These are phyloP conservation scores for Sporopachydermia quercuum DNA, from an alignment of 805 yeast species.

Conservation along the genomic window DNA sequence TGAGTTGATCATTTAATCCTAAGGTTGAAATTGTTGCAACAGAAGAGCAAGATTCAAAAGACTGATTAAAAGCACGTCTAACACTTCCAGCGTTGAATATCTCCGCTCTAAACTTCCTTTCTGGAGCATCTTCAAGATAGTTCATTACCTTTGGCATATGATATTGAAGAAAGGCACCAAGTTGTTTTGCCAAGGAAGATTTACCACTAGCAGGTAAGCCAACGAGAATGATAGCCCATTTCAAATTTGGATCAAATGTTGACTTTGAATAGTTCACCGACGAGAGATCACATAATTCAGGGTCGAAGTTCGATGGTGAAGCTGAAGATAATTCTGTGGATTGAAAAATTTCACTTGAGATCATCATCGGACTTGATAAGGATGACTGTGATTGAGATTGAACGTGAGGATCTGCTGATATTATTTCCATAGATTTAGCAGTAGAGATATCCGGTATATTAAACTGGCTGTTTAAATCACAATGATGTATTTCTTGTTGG, in stretches of 20 bases:
- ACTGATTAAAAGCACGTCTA: conserved; percentile 37
- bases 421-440: too few relatives aligned
- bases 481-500: too few relatives aligned
- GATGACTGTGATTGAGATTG: too few relatives aligned
- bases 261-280: neutral
- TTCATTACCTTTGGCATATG: conserved; percentile 26
- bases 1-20: conserved; percentile 4
- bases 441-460: too few relatives aligned
- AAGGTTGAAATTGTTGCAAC: conserved; percentile 9
- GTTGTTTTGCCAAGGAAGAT: conserved; percentile 52
- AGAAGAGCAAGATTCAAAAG: conserved; percentile 20
- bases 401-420: too few relatives aligned
- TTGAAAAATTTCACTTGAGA: neutral
- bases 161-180: conserved; percentile 48
- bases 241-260: conserved; percentile 17
- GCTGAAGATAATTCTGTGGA: neutral
- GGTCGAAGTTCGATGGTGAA: neutral
- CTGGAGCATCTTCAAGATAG: neutral
- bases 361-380: neutral
- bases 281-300: conserved; percentile 1
- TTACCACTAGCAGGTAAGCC: conserved; percentile 73
- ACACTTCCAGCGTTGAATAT: conserved; percentile 68
- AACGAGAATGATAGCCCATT: conserved; percentile 54
- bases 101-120: neutral
- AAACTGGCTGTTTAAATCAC: too few relatives aligned